Evolutionary conservation across 2,329 filamentous ascomycete species (phyloP).

Genomic region (Fusarium penzigii): DNA sequence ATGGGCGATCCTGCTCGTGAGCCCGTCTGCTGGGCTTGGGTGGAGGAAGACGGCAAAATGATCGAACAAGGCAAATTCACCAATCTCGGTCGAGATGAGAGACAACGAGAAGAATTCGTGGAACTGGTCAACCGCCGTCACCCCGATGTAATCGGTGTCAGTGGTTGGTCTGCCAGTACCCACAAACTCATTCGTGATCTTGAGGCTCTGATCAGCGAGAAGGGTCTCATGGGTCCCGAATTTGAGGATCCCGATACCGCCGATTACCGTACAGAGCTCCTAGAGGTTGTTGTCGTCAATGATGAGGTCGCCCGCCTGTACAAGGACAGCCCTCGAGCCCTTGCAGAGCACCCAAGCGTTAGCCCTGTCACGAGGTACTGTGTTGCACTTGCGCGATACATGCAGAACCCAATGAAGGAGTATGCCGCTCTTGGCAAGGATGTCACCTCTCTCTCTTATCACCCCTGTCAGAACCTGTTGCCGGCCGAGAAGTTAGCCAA

Average conservation of each 20-base stretch:
- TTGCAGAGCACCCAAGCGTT: slow-evolving; percentile 78
- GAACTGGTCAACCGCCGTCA: slow-evolving; percentile 77
- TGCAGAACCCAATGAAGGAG: slow-evolving; percentile 95
- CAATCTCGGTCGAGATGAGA: slow-evolving; percentile 73
- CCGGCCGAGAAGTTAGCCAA: slow-evolving; percentile 84
- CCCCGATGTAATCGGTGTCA: slow-evolving; percentile 88
- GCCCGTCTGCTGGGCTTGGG: slow-evolving; percentile 85
- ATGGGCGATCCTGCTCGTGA: slow-evolving; percentile 73
- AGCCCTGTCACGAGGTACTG: slow-evolving; percentile 83
- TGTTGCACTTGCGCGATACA: slow-evolving; percentile 82
- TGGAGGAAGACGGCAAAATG: slow-evolving; percentile 89
- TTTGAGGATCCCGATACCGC: slow-evolving; percentile 78
- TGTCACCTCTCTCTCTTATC: slow-evolving; percentile 82
- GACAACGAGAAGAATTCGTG: slow-evolving; percentile 68
- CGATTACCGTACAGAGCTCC: slow-evolving; percentile 72
- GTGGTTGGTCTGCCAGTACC: slow-evolving; percentile 86
- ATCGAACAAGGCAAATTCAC: slow-evolving; percentile 85
- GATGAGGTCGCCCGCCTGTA: slow-evolving; percentile 97
- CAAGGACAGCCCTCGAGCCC: slow-evolving; percentile 81
- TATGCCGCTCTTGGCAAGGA: slow-evolving; percentile 92
- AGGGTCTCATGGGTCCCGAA: slow-evolving; percentile 75
- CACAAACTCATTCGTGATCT: slow-evolving; percentile 81
- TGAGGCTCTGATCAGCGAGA: slow-evolving; percentile 74
- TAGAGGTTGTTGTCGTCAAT: slow-evolving; percentile 91
- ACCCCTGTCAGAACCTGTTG: slow-evolving; percentile 85